Percentiles rank a stretch among this genome's conserved stretches.
Evolutionary conservation across 2,329 filamentous ascomycete genomes (phyloP).

Genomic region (Ophiostoma perfectum): DNA sequence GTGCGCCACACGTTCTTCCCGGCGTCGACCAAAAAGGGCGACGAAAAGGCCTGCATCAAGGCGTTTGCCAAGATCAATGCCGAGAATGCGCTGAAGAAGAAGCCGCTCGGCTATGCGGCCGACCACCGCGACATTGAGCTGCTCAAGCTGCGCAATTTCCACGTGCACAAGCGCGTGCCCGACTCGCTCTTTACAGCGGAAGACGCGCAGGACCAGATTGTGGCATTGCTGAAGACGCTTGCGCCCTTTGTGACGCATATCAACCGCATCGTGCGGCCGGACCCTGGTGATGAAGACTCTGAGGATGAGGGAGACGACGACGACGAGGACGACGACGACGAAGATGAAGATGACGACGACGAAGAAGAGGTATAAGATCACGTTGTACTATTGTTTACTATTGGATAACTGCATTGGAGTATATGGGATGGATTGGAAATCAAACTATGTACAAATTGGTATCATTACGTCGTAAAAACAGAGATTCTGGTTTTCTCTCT

Average conservation of each 20-base stretch:
- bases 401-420: not conserved
- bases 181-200: constrained; percentile 60
- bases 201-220: constrained; percentile 60
- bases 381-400: not conserved
- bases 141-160: constrained; percentile 74
- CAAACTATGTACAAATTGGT: not conserved
- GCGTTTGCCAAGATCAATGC: constrained; percentile 67
- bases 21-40: constrained; percentile 51
- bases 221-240: constrained; percentile 60
- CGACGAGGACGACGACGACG: constrained; percentile 36
- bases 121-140: constrained; percentile 76
- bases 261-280: constrained; percentile 69
- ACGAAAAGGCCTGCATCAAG: constrained; percentile 50
- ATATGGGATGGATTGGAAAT: not conserved
- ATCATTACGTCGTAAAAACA: not conserved
- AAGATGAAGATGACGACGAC: constrained; percentile 1
- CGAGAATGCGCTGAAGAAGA: constrained; percentile 73
- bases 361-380: not conserved
- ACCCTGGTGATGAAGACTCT: constrained; percentile 47
- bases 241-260: constrained; percentile 72
- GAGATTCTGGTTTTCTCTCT: not conserved
- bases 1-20: constrained; percentile 53
- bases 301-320: constrained; percentile 39
- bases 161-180: constrained; percentile 59
- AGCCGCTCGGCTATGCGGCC: constrained; percentile 73